phyloP scores from a whole-genome alignment of 2,329 filamentous ascomycete species.

The Nothophaeocryptopus gaeumannii region DNA sequence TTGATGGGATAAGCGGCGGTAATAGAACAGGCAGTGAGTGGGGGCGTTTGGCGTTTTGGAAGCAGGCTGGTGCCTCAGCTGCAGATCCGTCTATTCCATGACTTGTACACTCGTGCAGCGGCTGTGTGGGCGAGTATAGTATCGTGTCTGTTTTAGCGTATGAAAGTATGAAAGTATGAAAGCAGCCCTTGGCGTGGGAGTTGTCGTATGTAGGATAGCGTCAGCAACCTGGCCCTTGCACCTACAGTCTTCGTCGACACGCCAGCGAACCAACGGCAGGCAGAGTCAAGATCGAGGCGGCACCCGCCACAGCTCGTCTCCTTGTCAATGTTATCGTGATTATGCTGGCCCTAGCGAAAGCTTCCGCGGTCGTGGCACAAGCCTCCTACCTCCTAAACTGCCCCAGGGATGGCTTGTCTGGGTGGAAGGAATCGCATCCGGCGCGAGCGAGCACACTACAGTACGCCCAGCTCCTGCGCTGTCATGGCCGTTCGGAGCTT shows the following conservation, averaged over 20 bases:
- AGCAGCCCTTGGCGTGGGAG: too few relatives aligned
- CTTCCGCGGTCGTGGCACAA: slow-evolving; percentile 13
- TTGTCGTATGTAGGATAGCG: not conserved
- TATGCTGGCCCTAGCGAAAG: slow-evolving; percentile 21
- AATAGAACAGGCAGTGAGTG: slow-evolving; percentile 7
- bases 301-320: not conserved
- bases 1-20: slow-evolving; percentile 14
- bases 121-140: too few relatives aligned
- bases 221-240: slow-evolving; percentile 2
- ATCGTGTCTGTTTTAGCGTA: not conserved
- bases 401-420: too few relatives aligned
- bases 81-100: slow-evolving; percentile 23
- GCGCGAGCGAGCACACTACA: too few relatives aligned
- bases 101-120: slow-evolving; percentile 15
- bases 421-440: too few relatives aligned
- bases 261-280: too few relatives aligned
- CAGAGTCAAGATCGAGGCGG: too few relatives aligned
- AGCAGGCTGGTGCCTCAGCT: slow-evolving; percentile 23
- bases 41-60: slow-evolving; percentile 7
- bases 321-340: slow-evolving; percentile 28
- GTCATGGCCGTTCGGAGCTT: too few relatives aligned
- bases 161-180: too few relatives aligned
- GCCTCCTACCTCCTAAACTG: not conserved
- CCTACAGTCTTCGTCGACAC: too few relatives aligned
- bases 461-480: too few relatives aligned